Conservation (phyloP, 331 rosid genomes). For the Saraca asoca region DNA sequence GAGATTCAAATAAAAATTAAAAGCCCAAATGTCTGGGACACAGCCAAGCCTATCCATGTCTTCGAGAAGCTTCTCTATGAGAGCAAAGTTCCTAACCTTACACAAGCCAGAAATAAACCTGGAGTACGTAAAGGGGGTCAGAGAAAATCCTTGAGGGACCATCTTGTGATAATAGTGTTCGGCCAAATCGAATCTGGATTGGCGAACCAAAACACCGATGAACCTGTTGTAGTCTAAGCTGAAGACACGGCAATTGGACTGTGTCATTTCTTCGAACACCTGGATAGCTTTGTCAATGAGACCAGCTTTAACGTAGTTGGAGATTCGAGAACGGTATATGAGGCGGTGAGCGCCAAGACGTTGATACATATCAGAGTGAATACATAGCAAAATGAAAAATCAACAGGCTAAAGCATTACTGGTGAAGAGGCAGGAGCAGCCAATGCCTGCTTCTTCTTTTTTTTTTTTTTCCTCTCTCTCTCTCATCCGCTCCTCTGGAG, state of each 20-base stretch:
- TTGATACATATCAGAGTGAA: slow-evolving; percentile 73
- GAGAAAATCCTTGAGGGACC: slow-evolving; percentile 72
- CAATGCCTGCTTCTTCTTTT: too few species aligned
- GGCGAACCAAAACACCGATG: slow-evolving; percentile 76
- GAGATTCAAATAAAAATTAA: slow-evolving; percentile 68
- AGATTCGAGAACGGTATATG: slow-evolving; percentile 67
- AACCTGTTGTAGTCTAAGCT: slow-evolving; percentile 86
- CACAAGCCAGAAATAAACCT: slow-evolving; percentile 88
- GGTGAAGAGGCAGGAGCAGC: too few species aligned
- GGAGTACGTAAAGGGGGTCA: slow-evolving; percentile 83
- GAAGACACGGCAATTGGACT: slow-evolving; percentile 68
- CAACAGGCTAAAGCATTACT: too few species aligned
- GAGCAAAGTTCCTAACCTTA: slow-evolving; percentile 44
- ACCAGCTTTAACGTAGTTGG: slow-evolving; percentile 64
- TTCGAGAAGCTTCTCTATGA: slow-evolving; percentile 57
- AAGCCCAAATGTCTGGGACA: slow-evolving; percentile 87
- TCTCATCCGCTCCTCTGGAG: too few species aligned
- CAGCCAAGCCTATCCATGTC: slow-evolving; percentile 68
- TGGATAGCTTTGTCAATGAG: slow-evolving; percentile 73
- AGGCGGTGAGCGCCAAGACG: slow-evolving; percentile 77
- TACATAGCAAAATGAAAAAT: slow-evolving; percentile 50
- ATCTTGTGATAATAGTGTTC: slow-evolving; percentile 73
- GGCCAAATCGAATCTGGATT: slow-evolving; percentile 73
- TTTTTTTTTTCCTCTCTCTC: too few species aligned
- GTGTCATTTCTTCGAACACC: slow-evolving; percentile 84